Evolutionary conservation across 2,329 filamentous ascomycete genomes (phyloP), one percentile per base, ranked within the genome.

Genomic region (Polychaeton citri): DNA sequence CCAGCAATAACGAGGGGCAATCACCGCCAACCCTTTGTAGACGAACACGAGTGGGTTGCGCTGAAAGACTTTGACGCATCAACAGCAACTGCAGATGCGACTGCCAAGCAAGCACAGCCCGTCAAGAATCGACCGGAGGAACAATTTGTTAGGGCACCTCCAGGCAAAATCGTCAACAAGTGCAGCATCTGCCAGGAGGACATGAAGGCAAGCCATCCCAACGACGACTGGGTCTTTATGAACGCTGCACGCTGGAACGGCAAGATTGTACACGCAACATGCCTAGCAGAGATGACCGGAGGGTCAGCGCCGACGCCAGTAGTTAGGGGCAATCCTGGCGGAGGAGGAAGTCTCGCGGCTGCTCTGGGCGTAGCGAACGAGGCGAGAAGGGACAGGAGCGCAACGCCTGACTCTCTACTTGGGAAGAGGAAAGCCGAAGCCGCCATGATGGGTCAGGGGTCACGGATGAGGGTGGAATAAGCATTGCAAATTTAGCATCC

Each of bases 101-200:
- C 59, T n/a, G 56, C 57, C 2, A 40, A 65, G 21, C 70, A 72
- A 38, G 69, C 68, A 38, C 72, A 74, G 43, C 30, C 30, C 30
- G 30, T 19, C 18, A 28, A 28, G 24, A 28, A 28, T 7, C 24
- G 24, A 28, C 68, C 76, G 1, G 68, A 73, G 34, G 67, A 72
- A 38, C 72, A 78, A 48, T 94, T 82, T 55, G 81, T 98, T 9
- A 75, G 78, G 2, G 87, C 90, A 1, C 90, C 88, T 0, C 81
- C 87, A 34, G 72, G 76, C 13, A 71, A 74, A 18, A 69, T 81
- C 18, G 74, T 79, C 39, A 87, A 85, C 53, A 80, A 75, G 12
- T 98, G 90, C 52, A 85, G 86, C 2, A 93, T 98, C 48, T 96
- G 90, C 57, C 87, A 94, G 57, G 90, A 98, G 55, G 81, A 81